These are phyloP conservation scores for Solanum hybrid DNA, from an alignment of 305 asterid genomes.

Conservation along the genomic window DNA sequence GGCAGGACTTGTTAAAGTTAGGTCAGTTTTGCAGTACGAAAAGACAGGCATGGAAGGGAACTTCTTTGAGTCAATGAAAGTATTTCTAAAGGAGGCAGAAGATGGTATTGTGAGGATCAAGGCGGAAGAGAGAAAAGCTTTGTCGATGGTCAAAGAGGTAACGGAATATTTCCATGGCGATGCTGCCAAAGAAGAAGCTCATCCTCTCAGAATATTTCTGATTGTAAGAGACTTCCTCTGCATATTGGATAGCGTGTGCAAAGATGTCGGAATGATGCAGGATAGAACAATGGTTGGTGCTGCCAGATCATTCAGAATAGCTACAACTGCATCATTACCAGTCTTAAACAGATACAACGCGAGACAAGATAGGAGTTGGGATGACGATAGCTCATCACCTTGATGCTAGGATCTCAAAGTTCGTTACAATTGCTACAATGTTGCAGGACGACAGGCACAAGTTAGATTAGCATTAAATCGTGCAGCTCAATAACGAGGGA, in stretches of 20 bases:
- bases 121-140: slow-evolving; percentile 52
- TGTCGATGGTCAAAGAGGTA: slow-evolving; percentile 47
- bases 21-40: slow-evolving; percentile 33
- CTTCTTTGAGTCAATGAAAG: slow-evolving; percentile 42
- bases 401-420: background rate
- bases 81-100: slow-evolving; percentile 37
- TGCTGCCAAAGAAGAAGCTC: slow-evolving; percentile 47
- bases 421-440: background rate
- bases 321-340: slow-evolving; percentile 29
- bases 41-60: slow-evolving; percentile 24
- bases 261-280: slow-evolving; percentile 50
- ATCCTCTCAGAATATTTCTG: slow-evolving; percentile 45
- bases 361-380: slow-evolving; percentile 33
- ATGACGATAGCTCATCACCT: slow-evolving; percentile 33
- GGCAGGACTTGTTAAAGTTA: slow-evolving; percentile 42
- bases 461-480: background rate
- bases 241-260: slow-evolving; percentile 52
- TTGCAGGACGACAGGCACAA: background rate
- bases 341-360: slow-evolving; percentile 34
- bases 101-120: slow-evolving; percentile 45
- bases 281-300: slow-evolving; percentile 35
- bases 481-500: background rate
- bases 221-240: slow-evolving; percentile 48
- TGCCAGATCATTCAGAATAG: slow-evolving; percentile 48
- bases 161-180: slow-evolving; percentile 60